Percentiles rank a stretch among this genome's conserved stretches.
phyloP scores from a whole-genome alignment of 768 basidiomycete genomes.

The Termitomyces sp. region DNA sequence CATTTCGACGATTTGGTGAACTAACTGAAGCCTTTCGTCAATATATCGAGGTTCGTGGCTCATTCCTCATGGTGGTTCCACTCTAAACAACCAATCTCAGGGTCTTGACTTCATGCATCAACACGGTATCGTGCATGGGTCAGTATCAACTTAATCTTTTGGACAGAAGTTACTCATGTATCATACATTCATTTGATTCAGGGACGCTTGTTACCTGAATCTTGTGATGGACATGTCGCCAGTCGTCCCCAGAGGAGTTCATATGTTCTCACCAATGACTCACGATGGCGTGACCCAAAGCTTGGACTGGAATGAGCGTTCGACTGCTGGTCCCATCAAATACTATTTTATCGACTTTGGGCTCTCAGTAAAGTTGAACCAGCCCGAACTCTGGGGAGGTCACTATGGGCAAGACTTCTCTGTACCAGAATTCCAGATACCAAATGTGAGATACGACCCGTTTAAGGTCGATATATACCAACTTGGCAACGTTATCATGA shows the following conservation, averaged over 20 bases:
- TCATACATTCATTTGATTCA: not conserved
- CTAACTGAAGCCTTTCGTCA: conserved; percentile 16
- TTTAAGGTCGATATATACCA: too few relatives aligned
- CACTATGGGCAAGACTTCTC: too few relatives aligned
- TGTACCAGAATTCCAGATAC: too few relatives aligned
- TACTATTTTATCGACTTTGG: too few relatives aligned
- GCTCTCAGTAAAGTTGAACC: too few relatives aligned
- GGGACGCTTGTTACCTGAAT: not conserved
- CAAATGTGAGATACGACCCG: too few relatives aligned
- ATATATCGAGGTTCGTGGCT: conserved; percentile 13
- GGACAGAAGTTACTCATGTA: too few relatives aligned
- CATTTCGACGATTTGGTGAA: conserved; percentile 16
- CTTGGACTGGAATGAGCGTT: too few relatives aligned
- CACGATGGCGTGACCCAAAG: too few relatives aligned
- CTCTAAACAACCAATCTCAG: not conserved
- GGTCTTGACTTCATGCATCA: conserved; percentile 15
- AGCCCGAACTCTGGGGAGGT: too few relatives aligned
- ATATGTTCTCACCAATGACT: not conserved
- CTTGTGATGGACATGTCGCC: not conserved
- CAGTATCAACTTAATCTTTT: not conserved
- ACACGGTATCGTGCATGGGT: conserved; percentile 12
- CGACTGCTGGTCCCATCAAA: too few relatives aligned
- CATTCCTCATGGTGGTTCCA: not conserved
- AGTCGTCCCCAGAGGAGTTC: not conserved
- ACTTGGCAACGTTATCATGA: too few relatives aligned